phyloP scores from a whole-genome alignment of 495 filamentous ascomycete genomes.

The Tuber borchii region DNA sequence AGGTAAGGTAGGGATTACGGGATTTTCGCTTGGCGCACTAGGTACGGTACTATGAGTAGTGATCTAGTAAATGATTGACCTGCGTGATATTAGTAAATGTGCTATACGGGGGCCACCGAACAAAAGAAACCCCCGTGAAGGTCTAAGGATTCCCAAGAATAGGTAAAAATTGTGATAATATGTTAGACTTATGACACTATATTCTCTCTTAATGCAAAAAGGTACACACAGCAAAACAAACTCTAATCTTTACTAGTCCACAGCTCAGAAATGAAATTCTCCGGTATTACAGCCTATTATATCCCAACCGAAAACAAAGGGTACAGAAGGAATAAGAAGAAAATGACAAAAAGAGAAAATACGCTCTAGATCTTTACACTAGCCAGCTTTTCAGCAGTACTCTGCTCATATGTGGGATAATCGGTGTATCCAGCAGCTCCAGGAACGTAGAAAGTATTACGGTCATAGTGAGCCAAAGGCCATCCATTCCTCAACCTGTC shows the following conservation, averaged over 20 bases:
- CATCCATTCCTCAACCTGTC: conserved; percentile 57
- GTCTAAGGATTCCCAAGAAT: not conserved
- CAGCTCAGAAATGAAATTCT: not conserved
- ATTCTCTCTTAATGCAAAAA: not conserved
- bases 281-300: not conserved
- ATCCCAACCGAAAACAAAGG: not conserved
- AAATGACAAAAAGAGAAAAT: not conserved
- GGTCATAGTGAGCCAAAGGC: conserved; percentile 52
- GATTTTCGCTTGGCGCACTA: too few relatives aligned
- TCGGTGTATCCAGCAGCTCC: conserved; percentile 58
- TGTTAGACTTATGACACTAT: not conserved
- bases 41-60: too few relatives aligned
- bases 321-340: not conserved
- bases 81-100: too few relatives aligned
- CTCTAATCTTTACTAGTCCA: too few relatives aligned
- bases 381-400: not conserved
- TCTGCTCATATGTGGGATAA: conserved; percentile 45
- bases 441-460: conserved; percentile 54
- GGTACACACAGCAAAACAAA: too few relatives aligned
- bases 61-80: too few relatives aligned
- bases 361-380: not conserved
- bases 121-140: not conserved
- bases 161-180: not conserved
- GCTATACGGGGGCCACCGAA: too few relatives aligned
- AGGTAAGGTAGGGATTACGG: too few relatives aligned